These are phyloP conservation scores for Plasmodium reichenowi DNA, from an alignment of 169 alveolate species.

Conservation along the genomic window DNA sequence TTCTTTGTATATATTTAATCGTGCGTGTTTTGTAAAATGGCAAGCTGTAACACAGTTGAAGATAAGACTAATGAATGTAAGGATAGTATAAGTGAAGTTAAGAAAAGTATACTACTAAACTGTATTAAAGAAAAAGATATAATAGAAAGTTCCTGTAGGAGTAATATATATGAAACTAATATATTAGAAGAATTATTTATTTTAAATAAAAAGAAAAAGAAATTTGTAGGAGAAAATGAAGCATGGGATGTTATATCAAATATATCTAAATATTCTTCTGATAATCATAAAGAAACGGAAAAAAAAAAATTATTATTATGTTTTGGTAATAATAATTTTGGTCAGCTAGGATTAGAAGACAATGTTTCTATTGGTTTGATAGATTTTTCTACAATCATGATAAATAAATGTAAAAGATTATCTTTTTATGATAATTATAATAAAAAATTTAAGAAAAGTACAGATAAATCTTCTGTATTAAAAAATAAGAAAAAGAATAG, in stretches of 20 bases:
- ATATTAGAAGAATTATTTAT: slow-evolving; percentile 30
- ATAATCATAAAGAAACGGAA: slow-evolving; percentile 45
- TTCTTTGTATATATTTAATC: too few species aligned
- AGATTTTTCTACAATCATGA: slow-evolving; percentile 24
- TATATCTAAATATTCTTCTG: slow-evolving; percentile 64
- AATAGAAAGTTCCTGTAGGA: neutral
- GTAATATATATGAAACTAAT: slow-evolving; percentile 1
- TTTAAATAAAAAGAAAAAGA: slow-evolving; percentile 33
- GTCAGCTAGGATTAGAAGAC: slow-evolving; percentile 57
- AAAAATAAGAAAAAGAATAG: slow-evolving; percentile 9
- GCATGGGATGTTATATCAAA: slow-evolving; percentile 61
- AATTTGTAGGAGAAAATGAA: slow-evolving; percentile 5
- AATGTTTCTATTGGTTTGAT: slow-evolving; percentile 18
- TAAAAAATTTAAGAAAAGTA: slow-evolving; percentile 2
- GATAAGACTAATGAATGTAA: neutral
- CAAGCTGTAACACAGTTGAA: neutral
- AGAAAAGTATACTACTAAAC: too few species aligned
- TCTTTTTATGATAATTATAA: neutral
- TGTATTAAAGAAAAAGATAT: slow-evolving; percentile 6
- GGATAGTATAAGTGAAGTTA: neutral
- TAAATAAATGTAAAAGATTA: neutral
- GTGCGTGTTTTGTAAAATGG: too few species aligned
- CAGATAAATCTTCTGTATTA: slow-evolving; percentile 12
- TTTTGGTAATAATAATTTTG: slow-evolving; percentile 58
- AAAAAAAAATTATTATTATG: slow-evolving; percentile 55